phyloP scores from a whole-genome alignment of 441 rosid species.

The Melianthus villosus region DNA sequence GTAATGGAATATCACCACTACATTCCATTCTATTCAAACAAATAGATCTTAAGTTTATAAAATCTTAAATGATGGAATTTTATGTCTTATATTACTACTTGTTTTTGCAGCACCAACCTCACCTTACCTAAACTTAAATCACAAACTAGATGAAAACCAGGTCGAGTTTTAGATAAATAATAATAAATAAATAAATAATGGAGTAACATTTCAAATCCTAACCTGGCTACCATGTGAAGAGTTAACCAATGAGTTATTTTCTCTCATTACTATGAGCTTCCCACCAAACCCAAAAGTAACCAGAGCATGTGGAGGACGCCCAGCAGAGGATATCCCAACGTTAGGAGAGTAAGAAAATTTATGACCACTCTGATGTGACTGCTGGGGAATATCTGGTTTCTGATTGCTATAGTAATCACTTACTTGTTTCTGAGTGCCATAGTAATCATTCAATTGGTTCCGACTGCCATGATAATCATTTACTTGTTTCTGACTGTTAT shows the following conservation, averaged over 20 bases:
- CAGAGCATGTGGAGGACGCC: conserved; percentile 89
- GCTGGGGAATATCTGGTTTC: conserved; percentile 24
- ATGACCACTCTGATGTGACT: conserved; percentile 35
- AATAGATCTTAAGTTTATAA: too few species aligned
- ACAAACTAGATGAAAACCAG: conserved; percentile 1
- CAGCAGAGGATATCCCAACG: conserved; percentile 60
- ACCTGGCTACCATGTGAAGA: conserved; percentile 70
- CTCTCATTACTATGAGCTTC: conserved; percentile 68
- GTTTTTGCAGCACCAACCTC: too few species aligned
- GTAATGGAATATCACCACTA: too few species aligned
- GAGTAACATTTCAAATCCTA: conserved; percentile 12
- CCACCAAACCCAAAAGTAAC: conserved; percentile 95
- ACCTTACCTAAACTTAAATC: too few species aligned
- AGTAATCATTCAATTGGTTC: too few species aligned
- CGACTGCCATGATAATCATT: too few species aligned
- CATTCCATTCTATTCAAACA: too few species aligned
- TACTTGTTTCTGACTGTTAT: conserved; percentile 28
- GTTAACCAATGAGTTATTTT: conserved; percentile 25
- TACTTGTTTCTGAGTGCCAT: too few species aligned
- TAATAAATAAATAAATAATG: too few species aligned
- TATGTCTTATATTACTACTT: too few species aligned
- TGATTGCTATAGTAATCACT: too few species aligned
- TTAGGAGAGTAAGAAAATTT: conserved; percentile 31
- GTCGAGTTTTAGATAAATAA: conserved; percentile 1
- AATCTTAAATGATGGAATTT: too few species aligned